These are phyloP conservation scores for Haemoproteus tartakovskyi DNA, from an alignment of 169 alveolate genomes.

Conservation along the genomic window DNA sequence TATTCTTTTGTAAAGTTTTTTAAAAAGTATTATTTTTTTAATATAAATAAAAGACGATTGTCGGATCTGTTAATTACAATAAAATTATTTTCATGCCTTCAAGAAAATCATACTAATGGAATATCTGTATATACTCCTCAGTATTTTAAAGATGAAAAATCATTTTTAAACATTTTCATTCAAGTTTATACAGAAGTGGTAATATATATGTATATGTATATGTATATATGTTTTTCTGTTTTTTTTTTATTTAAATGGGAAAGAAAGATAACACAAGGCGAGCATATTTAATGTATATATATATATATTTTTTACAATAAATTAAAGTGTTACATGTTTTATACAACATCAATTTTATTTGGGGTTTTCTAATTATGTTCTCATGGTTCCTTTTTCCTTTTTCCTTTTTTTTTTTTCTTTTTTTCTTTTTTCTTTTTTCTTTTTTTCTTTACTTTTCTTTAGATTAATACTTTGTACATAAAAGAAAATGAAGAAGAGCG, in stretches of 20 bases:
- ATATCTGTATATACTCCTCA: no score
- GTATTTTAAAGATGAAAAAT: no score
- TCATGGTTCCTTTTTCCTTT: not conserved
- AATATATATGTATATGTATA: not conserved
- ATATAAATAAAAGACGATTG: conserved; percentile 4
- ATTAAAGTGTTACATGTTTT: no score
- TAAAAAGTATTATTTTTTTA: conserved; percentile 12
- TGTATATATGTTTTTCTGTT: not conserved
- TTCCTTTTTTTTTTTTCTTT: not conserved
- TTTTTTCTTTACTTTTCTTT: not conserved
- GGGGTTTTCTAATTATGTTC: not conserved
- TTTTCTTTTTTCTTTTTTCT: not conserved
- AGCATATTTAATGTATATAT: no score
- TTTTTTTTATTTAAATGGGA: conserved; percentile 1
- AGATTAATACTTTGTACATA: conserved; percentile 9
- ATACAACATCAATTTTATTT: no score
- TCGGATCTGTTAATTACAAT: conserved; percentile 5
- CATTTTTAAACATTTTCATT: not conserved
- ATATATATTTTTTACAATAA: no score
- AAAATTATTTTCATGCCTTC: conserved; percentile 3
- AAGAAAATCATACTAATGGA: no score
- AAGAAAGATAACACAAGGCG: no score
- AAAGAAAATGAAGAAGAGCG: not conserved
- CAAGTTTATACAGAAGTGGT: not conserved
- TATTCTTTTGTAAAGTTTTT: conserved; percentile 37